phyloP scores from a whole-genome alignment of 257 asterid genomes.

The Solanum pimpinellifolium region DNA sequence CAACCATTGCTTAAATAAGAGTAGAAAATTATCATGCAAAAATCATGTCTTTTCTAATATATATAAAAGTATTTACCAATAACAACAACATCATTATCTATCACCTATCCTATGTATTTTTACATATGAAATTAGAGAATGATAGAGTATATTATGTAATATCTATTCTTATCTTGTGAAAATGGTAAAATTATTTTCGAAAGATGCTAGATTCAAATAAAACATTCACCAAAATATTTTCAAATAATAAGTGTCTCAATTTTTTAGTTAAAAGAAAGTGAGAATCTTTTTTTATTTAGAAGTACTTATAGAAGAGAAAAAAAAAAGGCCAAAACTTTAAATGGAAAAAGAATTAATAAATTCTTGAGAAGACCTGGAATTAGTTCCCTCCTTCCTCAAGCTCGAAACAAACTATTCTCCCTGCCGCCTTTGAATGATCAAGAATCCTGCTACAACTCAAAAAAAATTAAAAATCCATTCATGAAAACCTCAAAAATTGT shows the following conservation, averaged over 20 bases:
- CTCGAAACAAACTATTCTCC: not conserved
- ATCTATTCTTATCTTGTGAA: not conserved
- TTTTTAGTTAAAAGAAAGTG: not conserved
- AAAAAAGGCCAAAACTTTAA: not conserved
- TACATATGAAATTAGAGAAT: not conserved
- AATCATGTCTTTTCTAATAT: not conserved
- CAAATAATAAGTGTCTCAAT: not conserved
- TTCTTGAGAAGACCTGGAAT: not conserved
- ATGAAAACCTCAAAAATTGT: not conserved
- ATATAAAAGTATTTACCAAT: not conserved
- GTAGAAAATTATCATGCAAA: not conserved
- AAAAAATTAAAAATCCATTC: not conserved
- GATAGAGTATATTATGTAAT: not conserved
- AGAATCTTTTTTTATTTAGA: not conserved
- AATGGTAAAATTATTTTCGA: fast-evolving
- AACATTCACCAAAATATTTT: not conserved
- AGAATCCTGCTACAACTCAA: not conserved
- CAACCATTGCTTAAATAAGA: not conserved
- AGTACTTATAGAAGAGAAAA: not conserved
- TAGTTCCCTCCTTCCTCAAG: not conserved
- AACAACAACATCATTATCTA: not conserved
- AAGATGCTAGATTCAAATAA: not conserved
- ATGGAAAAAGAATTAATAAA: too few relatives aligned
- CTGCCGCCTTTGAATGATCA: not conserved
- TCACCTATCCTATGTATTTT: not conserved